Evolutionary conservation across 805 yeast species (phyloP), one percentile per base, ranked within the genome.

Genomic region (Cyberlindnera meyerae): DNA sequence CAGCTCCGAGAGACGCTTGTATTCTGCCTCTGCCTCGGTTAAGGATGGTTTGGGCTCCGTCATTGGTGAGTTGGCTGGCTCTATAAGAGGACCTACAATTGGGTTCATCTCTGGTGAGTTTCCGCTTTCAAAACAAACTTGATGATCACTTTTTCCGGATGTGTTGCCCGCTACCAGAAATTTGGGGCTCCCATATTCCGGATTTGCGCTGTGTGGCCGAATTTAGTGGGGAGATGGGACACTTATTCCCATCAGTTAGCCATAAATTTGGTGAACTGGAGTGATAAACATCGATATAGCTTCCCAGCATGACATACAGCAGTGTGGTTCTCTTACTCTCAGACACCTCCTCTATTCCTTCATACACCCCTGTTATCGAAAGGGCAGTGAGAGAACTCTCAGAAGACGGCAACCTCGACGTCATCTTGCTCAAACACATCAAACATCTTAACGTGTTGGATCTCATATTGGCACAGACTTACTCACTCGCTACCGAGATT

Each of bases 1-100:
- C 25, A 70, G 34, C 18, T 38, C 62, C 47, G 61, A 42, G 11
- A 70, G 53, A 29, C 61, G 57, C 22, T 61, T 52, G 38, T 62
- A 59, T 48, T 67, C 68, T 24, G 59, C 60, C 25, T 51, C 55
- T 4, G 61, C 48, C 3, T 13, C 12, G 12, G 12, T 24, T 11
- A 11, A 18, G n/a, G 22, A 8, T 11, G 20, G 21, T 17, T 18
- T 29, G 18, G 27, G 21, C 27, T 33, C 36, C 5, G 17, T 17
- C 36, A 33, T 27, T 5, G 3, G 12, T 13, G 14, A 7, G 6
- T 8, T 8, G 11, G n/a, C 18, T 18, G 17, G n/a, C n/a, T n/a
- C n/a, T n/a, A n/a, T n/a, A n/a, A n/a, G n/a, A n/a, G n/a, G n/a
- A n/a, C n/a, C n/a, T n/a, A n/a, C n/a, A n/a, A n/a, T n/a, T n/a